Evolutionary conservation across 2,329 filamentous ascomycete genomes (phyloP).

Genomic region (Xylariaceae sp.): DNA sequence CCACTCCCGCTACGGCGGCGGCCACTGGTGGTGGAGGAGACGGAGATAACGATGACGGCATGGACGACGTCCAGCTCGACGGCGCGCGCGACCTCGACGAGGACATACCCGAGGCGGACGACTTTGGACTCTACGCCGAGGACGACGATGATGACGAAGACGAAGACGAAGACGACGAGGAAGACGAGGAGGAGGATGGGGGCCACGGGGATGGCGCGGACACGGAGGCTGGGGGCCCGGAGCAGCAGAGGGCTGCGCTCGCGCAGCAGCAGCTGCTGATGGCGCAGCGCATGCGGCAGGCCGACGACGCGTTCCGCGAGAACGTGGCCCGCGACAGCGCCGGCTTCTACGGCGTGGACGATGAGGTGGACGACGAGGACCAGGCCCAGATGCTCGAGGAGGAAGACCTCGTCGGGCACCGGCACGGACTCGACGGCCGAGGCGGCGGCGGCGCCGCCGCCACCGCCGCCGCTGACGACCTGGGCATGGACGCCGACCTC

Average conservation of each 20-base stretch:
- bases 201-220: slow-evolving; percentile 24
- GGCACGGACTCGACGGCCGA: slow-evolving; percentile 2
- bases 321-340: slow-evolving; percentile 43
- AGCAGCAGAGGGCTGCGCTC: slow-evolving; percentile 21
- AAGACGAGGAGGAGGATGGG: slow-evolving; percentile 28
- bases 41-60: slow-evolving; percentile 16
- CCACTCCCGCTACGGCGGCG: slow-evolving; percentile 32
- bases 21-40: slow-evolving; percentile 14
- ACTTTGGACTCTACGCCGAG: slow-evolving; percentile 42
- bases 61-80: slow-evolving; percentile 50
- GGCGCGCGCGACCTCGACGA: slow-evolving; percentile 59
- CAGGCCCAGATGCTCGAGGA: slow-evolving; percentile 55
- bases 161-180: slow-evolving; percentile 26
- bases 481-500: slow-evolving; percentile 61
- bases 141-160: slow-evolving; percentile 33
- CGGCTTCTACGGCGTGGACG: slow-evolving; percentile 45
- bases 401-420: slow-evolving; percentile 44
- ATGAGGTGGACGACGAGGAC: slow-evolving; percentile 48
- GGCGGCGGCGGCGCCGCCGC: slow-evolving; percentile 16
- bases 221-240: slow-evolving; percentile 21
- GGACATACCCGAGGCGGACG: slow-evolving; percentile 62
- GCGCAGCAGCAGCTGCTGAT: slow-evolving; percentile 43
- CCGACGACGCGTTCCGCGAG: slow-evolving; percentile 55
- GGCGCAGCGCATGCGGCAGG: slow-evolving; percentile 43
- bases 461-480: slow-evolving; percentile 27